These are phyloP conservation scores for Entomortierella chlamydospora DNA, from an alignment of 192 early-diverging fungal genomes.

Conservation along the genomic window DNA sequence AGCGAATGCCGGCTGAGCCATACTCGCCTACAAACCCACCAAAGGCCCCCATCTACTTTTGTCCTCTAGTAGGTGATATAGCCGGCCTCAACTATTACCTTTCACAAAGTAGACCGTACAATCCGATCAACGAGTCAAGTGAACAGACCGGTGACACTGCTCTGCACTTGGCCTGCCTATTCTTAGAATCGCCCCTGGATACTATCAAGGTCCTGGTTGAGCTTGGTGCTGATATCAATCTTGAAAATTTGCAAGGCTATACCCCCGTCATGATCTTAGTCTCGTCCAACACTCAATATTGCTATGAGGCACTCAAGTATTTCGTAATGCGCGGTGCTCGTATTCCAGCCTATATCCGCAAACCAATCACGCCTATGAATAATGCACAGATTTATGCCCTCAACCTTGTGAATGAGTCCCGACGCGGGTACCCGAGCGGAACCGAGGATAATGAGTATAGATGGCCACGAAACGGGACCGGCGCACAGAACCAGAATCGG, in stretches of 20 bases:
- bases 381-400: slow-evolving; percentile 39
- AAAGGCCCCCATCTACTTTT: slow-evolving; percentile 38
- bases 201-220: slow-evolving; percentile 52
- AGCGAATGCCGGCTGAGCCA: slow-evolving; percentile 9
- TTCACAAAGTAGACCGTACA: slow-evolving; percentile 11
- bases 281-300: slow-evolving; percentile 48
- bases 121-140: slow-evolving; percentile 52
- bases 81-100: slow-evolving; percentile 37
- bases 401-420: slow-evolving; percentile 33
- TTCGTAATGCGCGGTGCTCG: slow-evolving; percentile 37
- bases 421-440: not conserved
- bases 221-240: slow-evolving; percentile 50
- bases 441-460: not conserved
- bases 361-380: slow-evolving; percentile 37
- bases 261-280: slow-evolving; percentile 41
- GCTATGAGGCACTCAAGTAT: slow-evolving; percentile 47
- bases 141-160: slow-evolving; percentile 42
- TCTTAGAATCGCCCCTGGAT: slow-evolving; percentile 43
- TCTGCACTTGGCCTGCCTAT: slow-evolving; percentile 37
- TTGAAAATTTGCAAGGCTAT: slow-evolving; percentile 51
- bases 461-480: not conserved
- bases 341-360: slow-evolving; percentile 45
- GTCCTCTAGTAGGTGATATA: slow-evolving; percentile 42
- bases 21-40: slow-evolving; percentile 33
- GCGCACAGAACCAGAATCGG: not conserved